Conservation (phyloP, 495 filamentous ascomycete genomes). For the Hypoxylon fuscum region DNA sequence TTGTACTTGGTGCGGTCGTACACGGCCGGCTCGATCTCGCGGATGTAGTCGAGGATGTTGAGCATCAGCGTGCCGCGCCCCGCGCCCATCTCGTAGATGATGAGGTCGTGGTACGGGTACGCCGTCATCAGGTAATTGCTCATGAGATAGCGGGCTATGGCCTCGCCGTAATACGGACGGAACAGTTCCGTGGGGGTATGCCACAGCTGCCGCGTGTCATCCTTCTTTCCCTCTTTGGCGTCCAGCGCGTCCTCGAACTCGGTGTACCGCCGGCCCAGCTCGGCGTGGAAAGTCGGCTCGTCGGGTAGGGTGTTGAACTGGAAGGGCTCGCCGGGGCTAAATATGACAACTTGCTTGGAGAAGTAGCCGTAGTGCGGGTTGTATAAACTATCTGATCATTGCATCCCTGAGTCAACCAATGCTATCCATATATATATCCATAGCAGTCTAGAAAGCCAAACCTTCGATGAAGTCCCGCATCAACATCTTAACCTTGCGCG, state of each 20-base stretch:
- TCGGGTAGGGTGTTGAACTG: constrained; percentile 82
- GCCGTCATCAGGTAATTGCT: constrained; percentile 94
- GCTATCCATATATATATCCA: no score
- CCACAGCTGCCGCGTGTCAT: constrained; percentile 91
- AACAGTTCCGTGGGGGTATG: constrained; percentile 98
- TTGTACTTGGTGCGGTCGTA: constrained; percentile 94
- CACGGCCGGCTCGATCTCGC: constrained; percentile 85
- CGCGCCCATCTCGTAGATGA: constrained; percentile 98
- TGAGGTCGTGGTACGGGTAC: constrained; percentile 95
- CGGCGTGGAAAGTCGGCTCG: constrained; percentile 80
- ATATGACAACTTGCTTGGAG: constrained; percentile 96
- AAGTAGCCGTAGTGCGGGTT: constrained; percentile 99
- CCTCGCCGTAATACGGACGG: constrained; percentile 94
- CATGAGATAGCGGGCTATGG: constrained; percentile 91
- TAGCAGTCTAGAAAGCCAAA: constrained; percentile 57
- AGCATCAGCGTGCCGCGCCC: constrained; percentile 98
- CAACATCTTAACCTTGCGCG: constrained; percentile 92
- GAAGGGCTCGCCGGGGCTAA: constrained; percentile 92
- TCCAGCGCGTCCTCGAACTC: constrained; percentile 92
- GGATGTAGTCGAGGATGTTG: constrained; percentile 97
- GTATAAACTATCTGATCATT: constrained; percentile 82
- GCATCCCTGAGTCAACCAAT: constrained; percentile 11
- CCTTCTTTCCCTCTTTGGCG: constrained; percentile 59
- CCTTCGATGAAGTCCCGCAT: constrained; percentile 97
- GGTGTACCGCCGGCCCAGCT: constrained; percentile 80